A percentile compares a stretch with the other conserved stretches of the same genome.
Conservation (phyloP, 495 filamentous ascomycete genomes). For the Hypoxylon subgilvum region DNA sequence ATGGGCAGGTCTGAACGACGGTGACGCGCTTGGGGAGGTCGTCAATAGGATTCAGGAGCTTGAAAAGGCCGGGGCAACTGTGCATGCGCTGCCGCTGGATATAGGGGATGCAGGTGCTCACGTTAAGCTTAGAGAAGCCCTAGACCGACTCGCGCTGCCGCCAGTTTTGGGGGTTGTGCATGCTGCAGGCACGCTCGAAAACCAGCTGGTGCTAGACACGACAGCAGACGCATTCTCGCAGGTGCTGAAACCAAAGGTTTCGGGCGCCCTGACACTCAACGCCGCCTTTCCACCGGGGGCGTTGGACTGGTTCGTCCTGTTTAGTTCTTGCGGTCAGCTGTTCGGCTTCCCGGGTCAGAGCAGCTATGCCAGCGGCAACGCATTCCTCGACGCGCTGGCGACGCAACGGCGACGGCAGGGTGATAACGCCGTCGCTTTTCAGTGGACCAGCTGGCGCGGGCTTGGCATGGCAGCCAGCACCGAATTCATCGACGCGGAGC, state of each 20-base stretch:
- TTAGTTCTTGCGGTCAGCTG: constrained; percentile 57
- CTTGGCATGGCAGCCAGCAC: constrained; percentile 50
- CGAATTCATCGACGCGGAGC: constrained; percentile 51
- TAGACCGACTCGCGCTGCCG: constrained; percentile 41
- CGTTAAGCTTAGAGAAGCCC: constrained; percentile 11
- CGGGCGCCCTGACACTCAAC: constrained; percentile 48
- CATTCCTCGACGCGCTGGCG: constrained; percentile 57
- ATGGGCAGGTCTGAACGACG: constrained; percentile 28
- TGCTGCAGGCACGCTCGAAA: constrained; percentile 52
- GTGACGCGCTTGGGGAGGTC: not conserved
- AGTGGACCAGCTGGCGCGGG: constrained; percentile 55
- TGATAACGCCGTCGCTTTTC: constrained; percentile 48
- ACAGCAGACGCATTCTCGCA: constrained; percentile 39
- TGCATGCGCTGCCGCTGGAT: constrained; percentile 39
- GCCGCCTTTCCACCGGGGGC: constrained; percentile 37
- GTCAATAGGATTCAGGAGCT: constrained; percentile 37
- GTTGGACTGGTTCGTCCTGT: constrained; percentile 66
- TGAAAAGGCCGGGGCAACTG: constrained; percentile 38
- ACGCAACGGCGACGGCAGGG: constrained; percentile 39
- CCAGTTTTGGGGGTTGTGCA: constrained; percentile 56
- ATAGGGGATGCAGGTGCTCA: constrained; percentile 26
- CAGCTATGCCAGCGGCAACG: constrained; percentile 62
- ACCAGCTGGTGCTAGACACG: constrained; percentile 46
- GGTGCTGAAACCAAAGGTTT: constrained; percentile 51
- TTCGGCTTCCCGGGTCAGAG: constrained; percentile 60